Evolutionary conservation across 169 alveolate genomes (phyloP).

Genomic region (Eimeria falciformis): DNA sequence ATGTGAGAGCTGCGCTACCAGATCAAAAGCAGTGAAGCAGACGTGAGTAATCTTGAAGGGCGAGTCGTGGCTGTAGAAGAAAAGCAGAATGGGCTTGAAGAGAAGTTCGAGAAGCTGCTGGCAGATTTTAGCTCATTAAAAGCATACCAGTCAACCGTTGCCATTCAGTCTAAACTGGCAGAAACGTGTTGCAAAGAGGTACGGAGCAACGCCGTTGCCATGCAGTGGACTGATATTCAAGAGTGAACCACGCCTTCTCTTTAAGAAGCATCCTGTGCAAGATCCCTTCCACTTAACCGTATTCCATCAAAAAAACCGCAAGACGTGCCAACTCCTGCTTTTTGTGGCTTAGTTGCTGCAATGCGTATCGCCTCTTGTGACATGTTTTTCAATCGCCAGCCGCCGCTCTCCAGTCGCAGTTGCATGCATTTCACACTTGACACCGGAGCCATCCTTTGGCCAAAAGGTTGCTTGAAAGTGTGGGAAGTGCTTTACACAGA

Average conservation of each 20-base stretch:
- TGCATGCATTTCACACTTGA: too few relatives aligned
- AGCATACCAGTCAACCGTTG: conserved; percentile 11
- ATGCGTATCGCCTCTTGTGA: too few relatives aligned
- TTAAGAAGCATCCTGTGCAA: neutral
- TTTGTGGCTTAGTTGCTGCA: too few relatives aligned
- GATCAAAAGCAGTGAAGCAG: conserved; percentile 19
- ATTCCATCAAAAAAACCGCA: too few relatives aligned
- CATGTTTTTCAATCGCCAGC: too few relatives aligned
- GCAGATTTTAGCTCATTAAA: conserved; percentile 33
- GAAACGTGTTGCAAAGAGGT: conserved; percentile 54
- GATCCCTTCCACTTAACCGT: too few relatives aligned
- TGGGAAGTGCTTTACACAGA: neutral
- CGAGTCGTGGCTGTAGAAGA: conserved; percentile 24
- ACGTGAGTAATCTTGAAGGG: conserved; percentile 21
- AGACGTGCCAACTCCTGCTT: too few relatives aligned
- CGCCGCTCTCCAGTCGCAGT: too few relatives aligned
- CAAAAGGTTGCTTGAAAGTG: neutral
- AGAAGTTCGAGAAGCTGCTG: conserved; percentile 1
- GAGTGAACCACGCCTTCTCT: neutral
- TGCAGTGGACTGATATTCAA: too few relatives aligned
- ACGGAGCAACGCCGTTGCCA: too few relatives aligned
- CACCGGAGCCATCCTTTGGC: too few relatives aligned
- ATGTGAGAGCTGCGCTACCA: conserved; percentile 27
- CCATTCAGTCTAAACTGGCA: conserved; percentile 9
- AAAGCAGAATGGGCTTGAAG: conserved; percentile 37